Evolutionary conservation across 805 yeast genomes (phyloP), one percentile per base, ranked within the genome.

Genomic region (Myxozyma vanderwaltii): DNA sequence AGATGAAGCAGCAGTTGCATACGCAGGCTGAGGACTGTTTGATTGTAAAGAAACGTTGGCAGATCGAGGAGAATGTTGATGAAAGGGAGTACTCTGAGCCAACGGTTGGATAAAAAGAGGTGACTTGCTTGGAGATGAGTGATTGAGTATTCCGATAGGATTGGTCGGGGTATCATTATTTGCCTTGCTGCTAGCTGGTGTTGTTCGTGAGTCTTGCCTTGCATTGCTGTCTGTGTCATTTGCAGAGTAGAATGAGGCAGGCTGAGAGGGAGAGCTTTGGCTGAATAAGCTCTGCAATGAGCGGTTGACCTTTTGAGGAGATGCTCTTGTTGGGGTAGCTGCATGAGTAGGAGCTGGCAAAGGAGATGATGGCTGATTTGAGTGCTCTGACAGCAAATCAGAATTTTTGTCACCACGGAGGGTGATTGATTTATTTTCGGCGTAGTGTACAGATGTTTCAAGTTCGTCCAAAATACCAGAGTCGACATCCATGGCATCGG

Each of bases 81-180:
- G 24, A 23, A 45, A 51, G 0, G 62, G 62, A 4, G 62, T 48
- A 26, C 62, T 54, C 17, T 58, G 59, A 10, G 62, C 62, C 13
- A 57, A 26, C 26, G 58, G 62, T n/a, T 35, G 46, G 21, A 51
- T 51, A 35, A 41, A 49, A 24, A 51, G 55, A 36, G 39, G 51
- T 2, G 51, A 29, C 15, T 12, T 31, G n/a, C 33, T 31, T 10
- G 40, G 27, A 13, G 51, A 35, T 17, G 51, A 47, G n/a, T 21
- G 38, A 27, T 26, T 12, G 8, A 12, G 15, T 2, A 44, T 26
- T 4, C 33, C 48, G 15, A 19, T 10, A 5, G 48, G 31, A 3
- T 4, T n/a, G 4, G 15, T 4, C n/a, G 19, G 7, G 7, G 15
- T 3, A 19, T 8, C 35, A 6, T 2, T 17, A 19, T 31, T 8